Evolutionary conservation across 2,329 filamentous ascomycete genomes (phyloP), one percentile per base, ranked within the genome.

Genomic region (Alternaria solani): DNA sequence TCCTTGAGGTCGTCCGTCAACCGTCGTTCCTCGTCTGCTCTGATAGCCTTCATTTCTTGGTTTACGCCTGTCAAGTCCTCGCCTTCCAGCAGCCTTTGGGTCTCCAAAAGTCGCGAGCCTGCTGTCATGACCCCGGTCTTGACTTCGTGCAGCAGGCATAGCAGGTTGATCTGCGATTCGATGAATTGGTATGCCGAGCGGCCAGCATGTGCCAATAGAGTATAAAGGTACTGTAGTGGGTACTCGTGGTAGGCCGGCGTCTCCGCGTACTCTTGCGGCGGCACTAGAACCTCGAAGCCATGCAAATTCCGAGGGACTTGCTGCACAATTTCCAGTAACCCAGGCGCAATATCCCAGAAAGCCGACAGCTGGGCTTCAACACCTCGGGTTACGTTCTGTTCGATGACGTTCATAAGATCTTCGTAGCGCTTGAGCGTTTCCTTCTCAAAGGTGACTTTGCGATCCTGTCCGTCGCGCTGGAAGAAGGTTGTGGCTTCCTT

Each of bases 121-220:
- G 91, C 90, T 47, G 85, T 84, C 74, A 92, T 89, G 2, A 92
- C 88, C 0, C 89, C 89, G 55, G 91, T 92, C 74, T 93, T 92
- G 54, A 97, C 93, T 79, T 97, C 93, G 72, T 97, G 95, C 57
- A 97, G 80, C 38, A 98, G 83, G 73, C 94, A 98, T 25, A 97
- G 84, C 34, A 97, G 83, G 73, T 97, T 97, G 30, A 89, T 94
- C 81, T 98, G 94, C 7, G 89, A 91, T 81, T 98, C 95, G 72
- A 98, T 97, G 79, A 97, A 98, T 77, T 98, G 95, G 73, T 97
- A 96, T 8, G 93, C 94, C 70, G 91, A 94, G 81, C 95, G 96
- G 76, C 96, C 92, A 0, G 93, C 91, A 72, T 98, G 94, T 6
- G 89, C 86, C 8, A 99, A 84, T 25, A 98, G 82, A 47, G 89